phyloP scores from a whole-genome alignment of 805 yeast genomes.

The Candida silvatica region DNA sequence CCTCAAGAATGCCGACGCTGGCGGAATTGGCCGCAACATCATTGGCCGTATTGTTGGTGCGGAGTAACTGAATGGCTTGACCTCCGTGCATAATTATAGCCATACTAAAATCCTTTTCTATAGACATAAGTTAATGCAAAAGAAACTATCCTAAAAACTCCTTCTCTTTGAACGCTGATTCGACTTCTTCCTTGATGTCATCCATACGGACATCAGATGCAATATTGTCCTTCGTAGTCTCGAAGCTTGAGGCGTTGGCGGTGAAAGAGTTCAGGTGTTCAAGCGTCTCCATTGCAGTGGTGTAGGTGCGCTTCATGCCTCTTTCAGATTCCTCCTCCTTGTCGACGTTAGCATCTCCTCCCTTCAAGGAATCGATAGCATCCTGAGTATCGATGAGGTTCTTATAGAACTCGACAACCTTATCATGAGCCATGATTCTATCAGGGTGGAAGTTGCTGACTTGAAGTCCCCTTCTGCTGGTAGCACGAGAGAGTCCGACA shows the following conservation, averaged over 20 bases:
- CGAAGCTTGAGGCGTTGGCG: conserved; percentile 1
- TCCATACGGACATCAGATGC: too few relatives aligned
- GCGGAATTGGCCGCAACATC: conserved; percentile 24
- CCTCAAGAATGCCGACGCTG: conserved; percentile 11
- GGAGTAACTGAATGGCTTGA: conserved; percentile 7
- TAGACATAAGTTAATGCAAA: too few relatives aligned
- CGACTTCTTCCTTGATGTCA: too few relatives aligned
- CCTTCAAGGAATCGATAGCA: conserved; percentile 7
- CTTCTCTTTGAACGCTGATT: too few relatives aligned
- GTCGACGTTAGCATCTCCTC: conserved; percentile 3
- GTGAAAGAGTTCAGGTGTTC: not conserved
- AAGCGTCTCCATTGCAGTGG: not conserved
- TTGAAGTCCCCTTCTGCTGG: conserved; percentile 70
- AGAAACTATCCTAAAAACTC: too few relatives aligned
- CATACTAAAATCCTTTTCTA: too few relatives aligned
- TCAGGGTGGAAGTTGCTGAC: conserved; percentile 60
- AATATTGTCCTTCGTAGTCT: too few relatives aligned
- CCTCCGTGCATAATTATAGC: too few relatives aligned
- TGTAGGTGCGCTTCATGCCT: too few relatives aligned
- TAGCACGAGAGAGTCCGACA: conserved; percentile 89
- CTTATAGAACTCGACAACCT: conserved; percentile 63
- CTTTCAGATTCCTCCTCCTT: conserved; percentile 1
- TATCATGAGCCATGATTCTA: conserved; percentile 61
- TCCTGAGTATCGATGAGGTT: conserved; percentile 32
- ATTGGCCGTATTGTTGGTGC: conserved; percentile 29